Percentiles rank a stretch among this genome's conserved stretches.
Conservation (phyloP, 306 rosid species). For the Biancaea sappan region DNA sequence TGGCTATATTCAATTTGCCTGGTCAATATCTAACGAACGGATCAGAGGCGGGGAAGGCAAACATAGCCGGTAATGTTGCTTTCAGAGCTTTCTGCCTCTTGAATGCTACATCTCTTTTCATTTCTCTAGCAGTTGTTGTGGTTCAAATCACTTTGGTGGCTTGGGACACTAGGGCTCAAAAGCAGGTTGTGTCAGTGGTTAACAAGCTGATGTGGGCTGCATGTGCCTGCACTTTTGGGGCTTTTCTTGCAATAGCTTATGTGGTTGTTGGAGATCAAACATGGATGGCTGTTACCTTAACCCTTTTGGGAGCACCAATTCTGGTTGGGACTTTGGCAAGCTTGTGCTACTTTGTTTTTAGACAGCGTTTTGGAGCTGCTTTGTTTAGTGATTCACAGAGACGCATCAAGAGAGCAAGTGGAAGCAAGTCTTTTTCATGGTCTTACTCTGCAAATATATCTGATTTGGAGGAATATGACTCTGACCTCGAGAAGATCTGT, state of each 20-base stretch:
- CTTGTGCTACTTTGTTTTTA: slow-evolving; percentile 89
- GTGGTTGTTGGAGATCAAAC: slow-evolving; percentile 67
- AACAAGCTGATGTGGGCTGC: slow-evolving; percentile 98
- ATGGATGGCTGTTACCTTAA: slow-evolving; percentile 89
- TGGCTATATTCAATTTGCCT: slow-evolving; percentile 93
- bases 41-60: slow-evolving; percentile 60
- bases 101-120: slow-evolving; percentile 85
- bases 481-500: slow-evolving; percentile 80
- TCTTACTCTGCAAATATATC: slow-evolving; percentile 86
- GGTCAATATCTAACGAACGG: slow-evolving; percentile 60
- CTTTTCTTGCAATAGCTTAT: slow-evolving; percentile 75
- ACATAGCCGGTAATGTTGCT: slow-evolving; percentile 55
- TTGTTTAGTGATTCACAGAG: slow-evolving; percentile 70
- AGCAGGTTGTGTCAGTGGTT: slow-evolving; percentile 88
- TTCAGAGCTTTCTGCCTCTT: slow-evolving; percentile 79
- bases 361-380: slow-evolving; percentile 71
- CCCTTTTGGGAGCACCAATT: slow-evolving; percentile 72
- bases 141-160: slow-evolving; percentile 98
- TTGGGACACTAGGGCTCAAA: slow-evolving; percentile 95
- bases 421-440: slow-evolving; percentile 94
- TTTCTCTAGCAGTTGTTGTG: slow-evolving; percentile 92
- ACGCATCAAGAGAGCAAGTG: slow-evolving; percentile 75
- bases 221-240: slow-evolving; percentile 93
- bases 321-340: slow-evolving; percentile 83
- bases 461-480: slow-evolving; percentile 73